Evolutionary conservation across 257 asterid species (phyloP).

Genomic region (Anisodus tanguticus): DNA sequence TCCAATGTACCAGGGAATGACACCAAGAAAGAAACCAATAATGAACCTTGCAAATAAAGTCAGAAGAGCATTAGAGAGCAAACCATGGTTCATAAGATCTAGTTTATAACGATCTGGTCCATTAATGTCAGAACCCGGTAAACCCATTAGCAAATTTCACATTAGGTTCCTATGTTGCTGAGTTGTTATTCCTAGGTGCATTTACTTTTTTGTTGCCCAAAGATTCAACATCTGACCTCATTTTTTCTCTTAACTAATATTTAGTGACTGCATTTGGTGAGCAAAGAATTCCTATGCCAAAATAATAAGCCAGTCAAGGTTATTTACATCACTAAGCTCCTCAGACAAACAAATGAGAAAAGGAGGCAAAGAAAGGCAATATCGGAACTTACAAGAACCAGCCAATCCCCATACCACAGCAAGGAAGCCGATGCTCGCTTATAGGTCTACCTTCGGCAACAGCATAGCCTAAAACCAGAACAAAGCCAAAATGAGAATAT

Average conservation of each 20-base stretch:
- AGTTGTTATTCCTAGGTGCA: not conserved
- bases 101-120: not conserved
- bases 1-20: constrained; percentile 92
- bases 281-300: not conserved
- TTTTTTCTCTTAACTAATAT: not conserved
- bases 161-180: not conserved
- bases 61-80: not conserved
- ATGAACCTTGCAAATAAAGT: constrained; percentile 63
- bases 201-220: constrained; percentile 20
- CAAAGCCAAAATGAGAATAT: not conserved
- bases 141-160: constrained; percentile 1
- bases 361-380: not conserved
- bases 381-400: constrained; percentile 83
- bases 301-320: not conserved
- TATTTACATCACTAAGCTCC: not conserved
- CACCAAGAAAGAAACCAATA: constrained; percentile 78
- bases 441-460: constrained; percentile 53
- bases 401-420: constrained; percentile 91
- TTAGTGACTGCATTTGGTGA: not conserved
- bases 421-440: constrained; percentile 77
- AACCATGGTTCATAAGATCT: constrained; percentile 6
- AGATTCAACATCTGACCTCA: not conserved
- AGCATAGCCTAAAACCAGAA: constrained; percentile 59
- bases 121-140: not conserved
- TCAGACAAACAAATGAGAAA: constrained; percentile 10